phyloP scores from a whole-genome alignment of 805 yeast genomes.

The Yarrowia deformans region DNA sequence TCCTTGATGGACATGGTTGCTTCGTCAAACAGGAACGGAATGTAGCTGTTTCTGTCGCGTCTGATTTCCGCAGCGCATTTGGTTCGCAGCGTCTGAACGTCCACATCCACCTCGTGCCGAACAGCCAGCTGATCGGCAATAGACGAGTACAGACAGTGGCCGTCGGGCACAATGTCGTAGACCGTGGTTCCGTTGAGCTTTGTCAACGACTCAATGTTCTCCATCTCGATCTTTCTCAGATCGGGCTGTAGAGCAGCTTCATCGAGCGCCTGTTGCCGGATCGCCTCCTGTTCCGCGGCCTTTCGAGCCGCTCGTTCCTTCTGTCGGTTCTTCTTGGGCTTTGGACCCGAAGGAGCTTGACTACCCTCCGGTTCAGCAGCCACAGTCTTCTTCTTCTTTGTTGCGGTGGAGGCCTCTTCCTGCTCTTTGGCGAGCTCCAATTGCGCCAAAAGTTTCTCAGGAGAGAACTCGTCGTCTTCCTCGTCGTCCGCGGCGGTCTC shows the following conservation, averaged over 20 bases:
- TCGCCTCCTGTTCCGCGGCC: conserved; percentile 68
- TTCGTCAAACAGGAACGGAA: conserved; percentile 86
- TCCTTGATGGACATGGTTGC: conserved; percentile 67
- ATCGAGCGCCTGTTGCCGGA: conserved; percentile 68
- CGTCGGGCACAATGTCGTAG: conserved; percentile 85
- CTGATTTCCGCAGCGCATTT: conserved; percentile 72
- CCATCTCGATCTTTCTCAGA: conserved; percentile 72
- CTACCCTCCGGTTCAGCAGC: conserved; percentile 8
- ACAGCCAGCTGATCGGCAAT: conserved; percentile 74
- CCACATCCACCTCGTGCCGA: conserved; percentile 56
- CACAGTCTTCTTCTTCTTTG: conserved; percentile 23
- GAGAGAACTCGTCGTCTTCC: conserved; percentile 62
- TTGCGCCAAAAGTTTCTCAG: conserved; percentile 71
- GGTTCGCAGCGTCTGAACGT: conserved; percentile 64
- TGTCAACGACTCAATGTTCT: conserved; percentile 65
- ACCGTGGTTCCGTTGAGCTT: conserved; percentile 58
- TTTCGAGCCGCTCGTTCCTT: conserved; percentile 82
- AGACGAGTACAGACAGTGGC: conserved; percentile 91
- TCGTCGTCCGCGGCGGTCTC: conserved; percentile 48
- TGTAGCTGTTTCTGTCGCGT: conserved; percentile 68
- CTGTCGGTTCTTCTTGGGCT: conserved; percentile 72
- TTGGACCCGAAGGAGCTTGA: neutral
- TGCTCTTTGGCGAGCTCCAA: conserved; percentile 54
- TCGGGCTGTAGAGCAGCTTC: conserved; percentile 77
- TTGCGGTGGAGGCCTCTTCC: conserved; percentile 36